Conservation (phyloP, 2,329 filamentous ascomycete species). For the Passalora sequoiae region DNA sequence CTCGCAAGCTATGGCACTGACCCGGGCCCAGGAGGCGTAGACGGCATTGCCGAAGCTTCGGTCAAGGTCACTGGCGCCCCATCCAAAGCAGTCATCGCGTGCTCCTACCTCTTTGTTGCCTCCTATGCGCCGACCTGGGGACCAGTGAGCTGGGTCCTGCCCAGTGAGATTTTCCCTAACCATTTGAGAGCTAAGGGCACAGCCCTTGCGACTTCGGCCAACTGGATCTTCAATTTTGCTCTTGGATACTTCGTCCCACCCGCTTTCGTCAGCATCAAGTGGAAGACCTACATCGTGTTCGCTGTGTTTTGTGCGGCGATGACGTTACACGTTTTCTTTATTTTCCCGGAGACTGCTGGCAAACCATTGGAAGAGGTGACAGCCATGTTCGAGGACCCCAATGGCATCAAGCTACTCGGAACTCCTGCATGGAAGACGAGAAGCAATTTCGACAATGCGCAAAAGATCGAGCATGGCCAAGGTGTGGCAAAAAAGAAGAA, state of each 20-base stretch:
- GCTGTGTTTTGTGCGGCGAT: constrained; percentile 65
- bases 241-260: constrained; percentile 56
- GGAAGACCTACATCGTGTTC: constrained; percentile 67
- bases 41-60: constrained; percentile 40
- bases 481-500: constrained; percentile 6
- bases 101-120: constrained; percentile 68
- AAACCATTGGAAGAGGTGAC: constrained; percentile 74
- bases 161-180: constrained; percentile 52
- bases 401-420: constrained; percentile 42
- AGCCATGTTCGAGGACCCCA: constrained; percentile 56
- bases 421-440: constrained; percentile 33
- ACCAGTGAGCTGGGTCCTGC: constrained; percentile 50
- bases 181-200: constrained; percentile 60
- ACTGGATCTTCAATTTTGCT: constrained; percentile 58
- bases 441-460: constrained; percentile 1
- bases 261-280: constrained; percentile 52
- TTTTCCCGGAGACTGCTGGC: constrained; percentile 64
- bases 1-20: constrained; percentile 56
- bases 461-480: constrained; percentile 8
- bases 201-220: constrained; percentile 55
- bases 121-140: constrained; percentile 63
- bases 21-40: constrained; percentile 32
- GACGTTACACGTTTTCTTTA: constrained; percentile 55
- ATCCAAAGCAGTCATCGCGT: constrained; percentile 55
- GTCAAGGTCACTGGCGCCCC: constrained; percentile 38